Evolutionary conservation across 805 yeast genomes (phyloP).

Genomic region (Isabelozyma pseudorhagii): DNA sequence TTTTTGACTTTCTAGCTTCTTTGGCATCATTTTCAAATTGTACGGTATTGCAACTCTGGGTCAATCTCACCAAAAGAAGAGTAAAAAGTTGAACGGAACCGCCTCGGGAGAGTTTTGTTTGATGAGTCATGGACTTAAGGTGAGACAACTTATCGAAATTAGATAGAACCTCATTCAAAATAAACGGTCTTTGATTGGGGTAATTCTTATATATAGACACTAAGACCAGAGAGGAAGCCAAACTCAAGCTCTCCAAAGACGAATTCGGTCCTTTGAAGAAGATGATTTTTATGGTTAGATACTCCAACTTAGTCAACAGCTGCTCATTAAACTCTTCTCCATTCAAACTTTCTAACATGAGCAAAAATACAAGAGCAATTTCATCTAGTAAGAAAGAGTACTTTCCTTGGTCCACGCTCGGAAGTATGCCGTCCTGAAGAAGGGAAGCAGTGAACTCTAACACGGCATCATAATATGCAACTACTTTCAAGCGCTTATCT

Average conservation of each 20-base stretch:
- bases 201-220: slow-evolving; percentile 34
- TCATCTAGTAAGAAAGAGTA: slow-evolving; percentile 11
- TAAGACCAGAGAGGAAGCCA: slow-evolving; percentile 22
- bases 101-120: slow-evolving; percentile 42
- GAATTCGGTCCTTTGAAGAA: slow-evolving; percentile 24
- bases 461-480: slow-evolving; percentile 39
- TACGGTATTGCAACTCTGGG: slow-evolving; percentile 35
- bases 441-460: slow-evolving; percentile 35
- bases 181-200: slow-evolving; percentile 54
- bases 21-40: slow-evolving; percentile 1
- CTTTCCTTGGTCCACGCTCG: slow-evolving; percentile 5
- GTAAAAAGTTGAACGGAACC: slow-evolving; percentile 48
- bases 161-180: slow-evolving; percentile 57
- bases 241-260: slow-evolving; percentile 23
- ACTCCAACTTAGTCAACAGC: slow-evolving; percentile 57
- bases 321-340: slow-evolving; percentile 39
- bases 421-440: slow-evolving; percentile 26
- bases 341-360: slow-evolving; percentile 8
- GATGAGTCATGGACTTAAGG: slow-evolving; percentile 42
- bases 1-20: background rate
- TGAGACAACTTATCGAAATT: slow-evolving; percentile 49
- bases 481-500: slow-evolving; percentile 46
- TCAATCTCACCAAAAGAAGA: slow-evolving; percentile 39
- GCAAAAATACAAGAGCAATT: slow-evolving; percentile 5
- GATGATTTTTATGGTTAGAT: slow-evolving; percentile 39